These are phyloP conservation scores for Jackrogersella minutella DNA, from an alignment of 495 filamentous ascomycete species.

Conservation along the genomic window DNA sequence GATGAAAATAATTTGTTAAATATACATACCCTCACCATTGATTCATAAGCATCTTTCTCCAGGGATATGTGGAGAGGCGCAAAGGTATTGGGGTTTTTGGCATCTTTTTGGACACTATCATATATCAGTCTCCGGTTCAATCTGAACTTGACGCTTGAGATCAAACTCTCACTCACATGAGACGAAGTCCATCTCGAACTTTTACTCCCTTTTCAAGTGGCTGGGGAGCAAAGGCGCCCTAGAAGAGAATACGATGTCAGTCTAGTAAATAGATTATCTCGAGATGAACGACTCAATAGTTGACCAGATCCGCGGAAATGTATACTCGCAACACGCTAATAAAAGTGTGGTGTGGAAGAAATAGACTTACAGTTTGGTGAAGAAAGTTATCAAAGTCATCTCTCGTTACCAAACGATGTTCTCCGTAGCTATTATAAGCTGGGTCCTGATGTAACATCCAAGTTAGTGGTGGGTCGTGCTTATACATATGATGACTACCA, in stretches of 20 bases:
- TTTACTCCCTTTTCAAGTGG: constrained; percentile 51
- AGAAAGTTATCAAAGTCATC: constrained; percentile 65
- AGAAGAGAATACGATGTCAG: neutral
- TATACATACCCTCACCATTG: constrained; percentile 42
- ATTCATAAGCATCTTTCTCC: constrained; percentile 48
- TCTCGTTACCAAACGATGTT: constrained; percentile 55
- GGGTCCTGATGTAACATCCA: constrained; percentile 45
- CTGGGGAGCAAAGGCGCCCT: constrained; percentile 60
- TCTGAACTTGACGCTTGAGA: neutral
- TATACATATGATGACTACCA: neutral
- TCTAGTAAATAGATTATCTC: neutral
- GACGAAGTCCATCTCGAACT: constrained; percentile 53
- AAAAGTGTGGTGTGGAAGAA: neutral
- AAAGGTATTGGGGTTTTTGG: constrained; percentile 60
- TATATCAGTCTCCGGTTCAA: constrained; percentile 17
- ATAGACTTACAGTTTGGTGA: constrained; percentile 52
- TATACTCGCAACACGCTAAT: constrained; percentile 1
- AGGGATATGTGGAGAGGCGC: constrained; percentile 57
- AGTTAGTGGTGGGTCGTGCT: constrained; percentile 6
- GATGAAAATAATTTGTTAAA: neutral
- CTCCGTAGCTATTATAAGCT: constrained; percentile 53
- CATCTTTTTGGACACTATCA: constrained; percentile 59
- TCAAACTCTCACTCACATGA: constrained; percentile 54
- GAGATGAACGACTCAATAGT: neutral
- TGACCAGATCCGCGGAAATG: neutral